Evolutionary conservation across 2,329 filamentous ascomycete species (phyloP).

Genomic region (Cercospora beticola): DNA sequence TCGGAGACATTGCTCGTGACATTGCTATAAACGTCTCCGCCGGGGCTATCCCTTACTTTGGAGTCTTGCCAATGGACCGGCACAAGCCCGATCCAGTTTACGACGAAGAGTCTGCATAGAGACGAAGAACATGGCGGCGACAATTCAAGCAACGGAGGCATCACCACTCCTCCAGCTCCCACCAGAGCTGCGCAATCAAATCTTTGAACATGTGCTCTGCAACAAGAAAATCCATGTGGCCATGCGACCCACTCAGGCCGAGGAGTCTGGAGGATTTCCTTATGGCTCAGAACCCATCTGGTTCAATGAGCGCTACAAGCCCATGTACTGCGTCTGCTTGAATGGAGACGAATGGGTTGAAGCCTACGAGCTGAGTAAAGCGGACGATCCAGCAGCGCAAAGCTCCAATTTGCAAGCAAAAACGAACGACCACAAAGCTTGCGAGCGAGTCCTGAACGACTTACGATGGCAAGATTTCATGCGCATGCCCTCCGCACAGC

Average conservation of each 20-base stretch:
- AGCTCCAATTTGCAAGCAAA: neutral
- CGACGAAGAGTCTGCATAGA: neutral
- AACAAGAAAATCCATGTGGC: conserved; percentile 18
- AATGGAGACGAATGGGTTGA: neutral
- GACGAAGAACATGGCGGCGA: neutral
- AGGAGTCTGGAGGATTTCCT: conserved; percentile 15
- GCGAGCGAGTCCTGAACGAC: conserved; percentile 18
- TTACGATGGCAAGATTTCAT: conserved; percentile 20
- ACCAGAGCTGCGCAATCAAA: conserved; percentile 20
- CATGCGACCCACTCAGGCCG: conserved; percentile 12
- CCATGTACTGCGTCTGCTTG: conserved; percentile 18
- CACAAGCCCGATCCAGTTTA: neutral
- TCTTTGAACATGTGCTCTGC: conserved; percentile 21
- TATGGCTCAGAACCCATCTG: neutral
- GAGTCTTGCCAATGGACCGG: neutral
- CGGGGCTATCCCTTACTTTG: neutral
- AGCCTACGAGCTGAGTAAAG: conserved; percentile 1
- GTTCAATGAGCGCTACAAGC: conserved; percentile 10
- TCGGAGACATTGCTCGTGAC: neutral
- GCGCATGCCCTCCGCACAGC: conserved; percentile 4
- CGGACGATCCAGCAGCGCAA: neutral
- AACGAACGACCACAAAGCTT: conserved; percentile 3
- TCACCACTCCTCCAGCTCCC: conserved; percentile 21
- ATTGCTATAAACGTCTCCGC: neutral
- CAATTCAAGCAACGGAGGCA: neutral